phyloP scores from a whole-genome alignment of 208 protist species.

The Acanthamoeba royreba region DNA sequence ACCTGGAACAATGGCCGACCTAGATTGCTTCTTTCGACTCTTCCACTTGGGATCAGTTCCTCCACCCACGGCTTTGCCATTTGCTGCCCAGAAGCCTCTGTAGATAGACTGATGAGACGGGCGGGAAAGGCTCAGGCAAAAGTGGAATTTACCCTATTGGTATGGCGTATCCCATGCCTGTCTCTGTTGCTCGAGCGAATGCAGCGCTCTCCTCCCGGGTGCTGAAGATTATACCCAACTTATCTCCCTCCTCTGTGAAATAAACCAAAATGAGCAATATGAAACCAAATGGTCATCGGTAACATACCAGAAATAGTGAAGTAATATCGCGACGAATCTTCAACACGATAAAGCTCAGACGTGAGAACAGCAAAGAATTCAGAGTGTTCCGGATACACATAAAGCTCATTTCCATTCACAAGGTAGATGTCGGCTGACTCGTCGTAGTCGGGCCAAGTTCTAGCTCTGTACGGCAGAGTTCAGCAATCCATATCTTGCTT shows the following conservation, averaged over 20 bases:
- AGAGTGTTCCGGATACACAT: background rate
- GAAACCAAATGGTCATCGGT: background rate
- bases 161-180: background rate
- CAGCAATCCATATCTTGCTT: background rate
- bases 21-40: background rate
- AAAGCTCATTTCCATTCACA: conserved; percentile 4
- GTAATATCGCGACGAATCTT: background rate
- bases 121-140: background rate
- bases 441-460: conserved; percentile 1
- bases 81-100: background rate
- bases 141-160: background rate
- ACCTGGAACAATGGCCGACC: background rate
- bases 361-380: conserved; percentile 20
- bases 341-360: conserved; percentile 21
- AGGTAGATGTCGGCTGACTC: conserved; percentile 19
- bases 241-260: conserved; percentile 8
- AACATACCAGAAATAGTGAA: background rate
- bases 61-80: background rate
- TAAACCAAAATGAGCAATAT: background rate
- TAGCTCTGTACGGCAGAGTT: background rate
- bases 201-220: background rate
- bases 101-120: background rate
- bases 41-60: background rate
- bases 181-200: background rate
- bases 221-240: background rate